Conservation (phyloP, 306 rosid genomes). For the Quercus rubra region DNA sequence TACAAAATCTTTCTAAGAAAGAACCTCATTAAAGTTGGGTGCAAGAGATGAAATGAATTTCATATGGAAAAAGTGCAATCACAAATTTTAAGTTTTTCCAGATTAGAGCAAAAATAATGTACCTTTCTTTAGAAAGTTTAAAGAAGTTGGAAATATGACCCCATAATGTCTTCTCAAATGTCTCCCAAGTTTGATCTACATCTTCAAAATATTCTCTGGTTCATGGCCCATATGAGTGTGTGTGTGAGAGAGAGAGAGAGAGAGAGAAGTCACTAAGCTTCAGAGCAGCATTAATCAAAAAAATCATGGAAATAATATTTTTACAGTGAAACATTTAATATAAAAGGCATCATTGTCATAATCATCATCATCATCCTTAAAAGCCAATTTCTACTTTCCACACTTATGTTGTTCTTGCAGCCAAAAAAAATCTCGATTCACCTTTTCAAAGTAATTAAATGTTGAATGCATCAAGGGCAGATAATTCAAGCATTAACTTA, state of each 20-base stretch:
- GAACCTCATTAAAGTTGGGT: conserved; percentile 17
- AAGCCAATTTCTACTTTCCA: neutral
- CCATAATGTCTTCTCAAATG: conserved; percentile 94
- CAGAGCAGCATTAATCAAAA: neutral
- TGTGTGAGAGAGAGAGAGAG: neutral
- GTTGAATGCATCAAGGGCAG: too few relatives aligned
- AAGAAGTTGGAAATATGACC: conserved; percentile 78
- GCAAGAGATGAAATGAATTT: neutral
- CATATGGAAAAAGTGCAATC: conserved; percentile 16
- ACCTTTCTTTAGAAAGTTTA: conserved; percentile 96
- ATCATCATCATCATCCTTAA: neutral
- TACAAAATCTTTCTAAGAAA: neutral
- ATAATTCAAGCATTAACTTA: too few relatives aligned
- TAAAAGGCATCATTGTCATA: neutral
- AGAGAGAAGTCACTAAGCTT: neutral
- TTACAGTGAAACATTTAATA: neutral
- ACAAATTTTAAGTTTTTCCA: neutral
- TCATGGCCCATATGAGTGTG: conserved; percentile 20
- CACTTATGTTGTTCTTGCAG: neutral
- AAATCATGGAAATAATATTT: conserved; percentile 4
- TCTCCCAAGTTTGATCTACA: conserved; percentile 91
- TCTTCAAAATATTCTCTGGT: conserved; percentile 92
- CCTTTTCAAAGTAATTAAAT: neutral
- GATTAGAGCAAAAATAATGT: neutral
- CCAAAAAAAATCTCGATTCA: neutral